Conservation (phyloP, 768 basidiomycete species). For the Amyloporia xantha region DNA sequence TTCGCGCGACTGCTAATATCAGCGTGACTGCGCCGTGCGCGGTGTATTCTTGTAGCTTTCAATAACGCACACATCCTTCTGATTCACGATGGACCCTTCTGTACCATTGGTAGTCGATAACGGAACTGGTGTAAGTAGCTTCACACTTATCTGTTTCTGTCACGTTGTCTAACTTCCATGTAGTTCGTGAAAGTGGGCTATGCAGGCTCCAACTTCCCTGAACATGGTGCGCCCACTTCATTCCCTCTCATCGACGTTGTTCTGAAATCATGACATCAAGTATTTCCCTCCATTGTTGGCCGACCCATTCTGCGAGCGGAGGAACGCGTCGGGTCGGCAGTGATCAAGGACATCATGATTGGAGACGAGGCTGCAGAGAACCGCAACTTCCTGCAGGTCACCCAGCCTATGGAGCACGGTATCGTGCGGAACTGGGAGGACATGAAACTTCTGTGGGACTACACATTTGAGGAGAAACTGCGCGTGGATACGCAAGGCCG, state of each 20-base stretch:
- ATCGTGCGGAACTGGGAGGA: slow-evolving; percentile 99
- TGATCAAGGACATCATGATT: slow-evolving; percentile 97
- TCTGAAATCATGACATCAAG: slow-evolving; percentile 31
- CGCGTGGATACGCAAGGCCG: slow-evolving; percentile 77
- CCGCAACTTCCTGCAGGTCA: slow-evolving; percentile 92
- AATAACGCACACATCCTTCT: no score
- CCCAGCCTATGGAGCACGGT: slow-evolving; percentile 99
- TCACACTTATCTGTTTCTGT: not conserved
- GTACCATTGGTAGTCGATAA: slow-evolving; percentile 53
- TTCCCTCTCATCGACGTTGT: not conserved
- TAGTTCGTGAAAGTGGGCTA: slow-evolving; percentile 63
- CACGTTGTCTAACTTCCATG: not conserved
- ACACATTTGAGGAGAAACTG: slow-evolving; percentile 96
- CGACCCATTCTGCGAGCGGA: slow-evolving; percentile 96
- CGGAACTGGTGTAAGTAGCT: slow-evolving; percentile 49
- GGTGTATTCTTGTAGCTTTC: no score
- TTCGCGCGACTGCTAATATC: no score
- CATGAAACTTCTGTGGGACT: slow-evolving; percentile 97
- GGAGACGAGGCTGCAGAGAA: slow-evolving; percentile 95
- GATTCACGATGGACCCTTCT: slow-evolving; percentile 29
- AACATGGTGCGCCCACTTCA: slow-evolving; percentile 36
- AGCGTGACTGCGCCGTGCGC: no score
- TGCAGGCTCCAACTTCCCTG: slow-evolving; percentile 61
- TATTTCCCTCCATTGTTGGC: slow-evolving; percentile 95
- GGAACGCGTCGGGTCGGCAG: slow-evolving; percentile 75